phyloP scores from a whole-genome alignment of 1,139 yeast species.

The Kluyveromyces marxianus region DNA sequence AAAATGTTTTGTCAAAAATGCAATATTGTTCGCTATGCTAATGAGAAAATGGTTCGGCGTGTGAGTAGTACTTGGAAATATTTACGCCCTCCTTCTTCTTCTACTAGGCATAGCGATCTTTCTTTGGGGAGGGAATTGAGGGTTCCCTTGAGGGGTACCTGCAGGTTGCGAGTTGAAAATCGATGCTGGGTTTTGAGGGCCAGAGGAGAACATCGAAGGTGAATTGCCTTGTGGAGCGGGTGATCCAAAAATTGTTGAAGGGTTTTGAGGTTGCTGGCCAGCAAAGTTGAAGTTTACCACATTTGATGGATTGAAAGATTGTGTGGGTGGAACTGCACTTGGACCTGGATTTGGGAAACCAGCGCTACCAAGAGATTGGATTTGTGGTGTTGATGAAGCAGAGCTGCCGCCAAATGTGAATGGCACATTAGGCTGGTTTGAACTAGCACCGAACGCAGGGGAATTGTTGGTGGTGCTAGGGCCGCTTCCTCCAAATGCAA shows the following conservation, averaged over 20 bases:
- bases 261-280: constrained; percentile 12
- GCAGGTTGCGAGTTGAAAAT: constrained; percentile 2
- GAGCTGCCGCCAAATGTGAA: constrained; percentile 13
- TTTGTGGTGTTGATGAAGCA: constrained; percentile 11
- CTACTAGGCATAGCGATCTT: constrained; percentile 23
- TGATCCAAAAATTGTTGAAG: constrained; percentile 8
- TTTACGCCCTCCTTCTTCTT: constrained; percentile 19
- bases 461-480: constrained; percentile 11
- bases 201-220: background rate
- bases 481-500: constrained; percentile 4
- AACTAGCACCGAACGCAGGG: constrained; percentile 13
- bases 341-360: constrained; percentile 7
- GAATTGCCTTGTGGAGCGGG: constrained; percentile 1
- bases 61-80: background rate
- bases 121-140: constrained; percentile 14
- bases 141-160: constrained; percentile 5
- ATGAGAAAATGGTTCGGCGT: no score
- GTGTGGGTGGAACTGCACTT: constrained; percentile 5
- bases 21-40: no score
- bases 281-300: constrained; percentile 24
- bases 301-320: constrained; percentile 15
- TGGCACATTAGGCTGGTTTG: constrained; percentile 8
- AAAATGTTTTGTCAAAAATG: no score
- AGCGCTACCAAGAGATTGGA: constrained; percentile 13
- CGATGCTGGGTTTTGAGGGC: background rate